A percentile compares a stretch with the other conserved stretches of the same genome.
These are phyloP conservation scores for Pholiota microspora DNA, from an alignment of 768 basidiomycete genomes.

Conservation along the genomic window DNA sequence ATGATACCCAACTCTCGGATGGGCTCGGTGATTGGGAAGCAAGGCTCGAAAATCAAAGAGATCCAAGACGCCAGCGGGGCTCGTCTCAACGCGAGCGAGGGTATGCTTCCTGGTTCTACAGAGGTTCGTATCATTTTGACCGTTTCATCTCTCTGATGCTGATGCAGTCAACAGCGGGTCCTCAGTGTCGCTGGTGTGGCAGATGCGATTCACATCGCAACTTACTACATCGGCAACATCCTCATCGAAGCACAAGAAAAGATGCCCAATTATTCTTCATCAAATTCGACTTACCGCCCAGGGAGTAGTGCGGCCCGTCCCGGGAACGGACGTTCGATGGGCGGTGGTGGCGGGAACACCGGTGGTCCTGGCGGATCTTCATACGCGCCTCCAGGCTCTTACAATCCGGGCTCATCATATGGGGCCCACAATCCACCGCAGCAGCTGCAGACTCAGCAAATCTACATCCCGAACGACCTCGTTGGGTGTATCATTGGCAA, in stretches of 20 bases:
- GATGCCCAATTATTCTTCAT: conserved; percentile 56
- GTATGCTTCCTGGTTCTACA: conserved; percentile 98
- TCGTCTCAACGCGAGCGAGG: conserved; percentile 92
- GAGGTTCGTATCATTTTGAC: conserved; percentile 59
- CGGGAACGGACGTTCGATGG: conserved; percentile 2
- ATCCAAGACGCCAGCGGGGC: conserved; percentile 99
- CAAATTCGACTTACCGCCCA: conserved; percentile 68
- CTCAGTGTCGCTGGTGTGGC: conserved; percentile 98
- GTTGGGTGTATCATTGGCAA: conserved; percentile 99
- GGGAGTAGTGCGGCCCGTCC: conserved; percentile 36
- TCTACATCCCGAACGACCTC: conserved; percentile 96
- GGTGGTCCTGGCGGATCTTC: conserved; percentile 39
- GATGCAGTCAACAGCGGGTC: conserved; percentile 65
- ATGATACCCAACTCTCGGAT: conserved; percentile 99
- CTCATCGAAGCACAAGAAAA: conserved; percentile 91
- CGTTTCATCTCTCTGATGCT: conserved; percentile 12
- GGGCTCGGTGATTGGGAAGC: conserved; percentile 98
- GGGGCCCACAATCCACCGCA: conserved; percentile 55
- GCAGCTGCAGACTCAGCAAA: conserved; percentile 93
- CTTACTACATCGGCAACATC: conserved; percentile 98
- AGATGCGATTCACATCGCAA: conserved; percentile 98
- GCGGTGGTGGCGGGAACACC: conserved; percentile 28
- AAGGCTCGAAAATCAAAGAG: conserved; percentile 98
- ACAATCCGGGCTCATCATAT: conserved; percentile 40
- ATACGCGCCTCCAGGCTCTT: conserved; percentile 51